phyloP scores from a whole-genome alignment of 2,329 filamentous ascomycete genomes.

The Xylariaceae sp. region DNA sequence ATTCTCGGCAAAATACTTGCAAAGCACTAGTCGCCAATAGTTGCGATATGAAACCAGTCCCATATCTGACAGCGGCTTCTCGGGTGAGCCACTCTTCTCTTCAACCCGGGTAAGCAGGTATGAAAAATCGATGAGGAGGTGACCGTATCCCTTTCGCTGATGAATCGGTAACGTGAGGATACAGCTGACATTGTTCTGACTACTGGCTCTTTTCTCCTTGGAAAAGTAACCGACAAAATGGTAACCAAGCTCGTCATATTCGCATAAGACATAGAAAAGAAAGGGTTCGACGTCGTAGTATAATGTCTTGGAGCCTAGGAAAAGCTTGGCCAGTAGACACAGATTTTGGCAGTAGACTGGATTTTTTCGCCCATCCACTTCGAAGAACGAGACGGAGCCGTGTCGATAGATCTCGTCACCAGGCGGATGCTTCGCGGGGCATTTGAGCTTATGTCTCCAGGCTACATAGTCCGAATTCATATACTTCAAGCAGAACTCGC shows the following conservation, averaged over 20 bases:
- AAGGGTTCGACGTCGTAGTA: slow-evolving; percentile 99
- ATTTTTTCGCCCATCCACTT: slow-evolving; percentile 94
- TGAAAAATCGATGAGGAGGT: slow-evolving; percentile 95
- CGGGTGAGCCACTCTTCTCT: slow-evolving; percentile 87
- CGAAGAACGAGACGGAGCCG: slow-evolving; percentile 87
- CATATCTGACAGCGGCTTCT: slow-evolving; percentile 97
- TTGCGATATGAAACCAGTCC: slow-evolving; percentile 94
- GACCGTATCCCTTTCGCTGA: slow-evolving; percentile 93
- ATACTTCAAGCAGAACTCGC: slow-evolving; percentile 98
- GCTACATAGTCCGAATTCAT: slow-evolving; percentile 99
- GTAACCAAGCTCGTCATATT: slow-evolving; percentile 85
- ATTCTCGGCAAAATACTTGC: slow-evolving; percentile 69
- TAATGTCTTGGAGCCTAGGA: slow-evolving; percentile 95
- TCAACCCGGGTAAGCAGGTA: slow-evolving; percentile 93
- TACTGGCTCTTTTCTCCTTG: slow-evolving; percentile 92
- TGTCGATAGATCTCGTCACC: slow-evolving; percentile 97
- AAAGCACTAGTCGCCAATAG: slow-evolving; percentile 90
- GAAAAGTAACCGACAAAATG: slow-evolving; percentile 99
- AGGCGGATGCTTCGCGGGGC: slow-evolving; percentile 90
- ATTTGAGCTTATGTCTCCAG: slow-evolving; percentile 96
- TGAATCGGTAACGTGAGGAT: slow-evolving; percentile 95
- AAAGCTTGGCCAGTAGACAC: slow-evolving; percentile 90
- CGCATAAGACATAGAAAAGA: slow-evolving; percentile 93
- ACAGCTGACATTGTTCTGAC: slow-evolving; percentile 95
- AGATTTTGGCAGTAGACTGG: slow-evolving; percentile 98